Conservation (phyloP, 192 early-diverging fungal species). For the Dispira simplex region DNA sequence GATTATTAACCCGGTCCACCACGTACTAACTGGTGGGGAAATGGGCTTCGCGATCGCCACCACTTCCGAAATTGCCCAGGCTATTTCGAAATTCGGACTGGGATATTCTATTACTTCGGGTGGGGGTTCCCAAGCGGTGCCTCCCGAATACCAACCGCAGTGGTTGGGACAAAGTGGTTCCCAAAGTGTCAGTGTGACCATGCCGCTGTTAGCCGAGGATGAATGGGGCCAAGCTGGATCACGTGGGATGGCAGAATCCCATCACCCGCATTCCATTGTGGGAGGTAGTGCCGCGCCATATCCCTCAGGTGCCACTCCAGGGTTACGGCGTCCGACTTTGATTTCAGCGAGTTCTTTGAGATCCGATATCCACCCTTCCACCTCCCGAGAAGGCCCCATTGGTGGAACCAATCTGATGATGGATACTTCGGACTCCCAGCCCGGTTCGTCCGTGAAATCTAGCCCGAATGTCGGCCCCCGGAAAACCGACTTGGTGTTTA, state of each 20-base stretch:
- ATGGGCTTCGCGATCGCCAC: slow-evolving; percentile 38
- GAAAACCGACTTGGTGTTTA: slow-evolving; percentile 22
- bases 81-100: slow-evolving; percentile 17
- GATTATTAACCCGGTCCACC: slow-evolving; percentile 38
- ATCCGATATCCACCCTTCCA: too few species aligned
- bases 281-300: neutral
- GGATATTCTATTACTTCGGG: neutral
- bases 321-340: neutral
- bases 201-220: neutral
- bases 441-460: neutral
- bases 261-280: neutral
- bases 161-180: neutral
- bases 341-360: neutral
- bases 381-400: neutral
- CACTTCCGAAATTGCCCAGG: slow-evolving; percentile 23
- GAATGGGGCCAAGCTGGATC: neutral
- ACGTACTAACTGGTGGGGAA: slow-evolving; percentile 41
- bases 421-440: neutral
- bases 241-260: neutral
- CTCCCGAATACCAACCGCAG: slow-evolving; percentile 9
- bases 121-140: neutral
- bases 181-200: neutral
- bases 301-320: neutral
- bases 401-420: neutral
- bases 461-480: slow-evolving; percentile 6